These are phyloP conservation scores for Starmerella potacharoeniae DNA, from an alignment of 805 yeast species.

Conservation along the genomic window DNA sequence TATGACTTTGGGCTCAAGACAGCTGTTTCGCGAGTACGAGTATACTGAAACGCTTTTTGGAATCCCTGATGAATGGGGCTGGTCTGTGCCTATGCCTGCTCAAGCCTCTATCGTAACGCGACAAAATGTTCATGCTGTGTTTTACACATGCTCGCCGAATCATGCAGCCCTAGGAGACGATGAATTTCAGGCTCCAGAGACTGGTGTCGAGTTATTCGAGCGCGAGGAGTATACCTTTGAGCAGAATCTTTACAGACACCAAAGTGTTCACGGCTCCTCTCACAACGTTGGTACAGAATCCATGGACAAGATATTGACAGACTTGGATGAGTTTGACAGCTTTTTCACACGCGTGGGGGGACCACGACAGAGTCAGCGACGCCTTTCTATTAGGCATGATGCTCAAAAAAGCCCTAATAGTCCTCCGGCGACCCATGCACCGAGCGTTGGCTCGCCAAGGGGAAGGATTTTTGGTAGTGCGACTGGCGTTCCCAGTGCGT, in stretches of 20 bases:
- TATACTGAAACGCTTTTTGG: conserved; percentile 86
- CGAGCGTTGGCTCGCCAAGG: background rate
- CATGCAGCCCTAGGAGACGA: conserved; percentile 1
- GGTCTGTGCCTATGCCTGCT: conserved; percentile 96
- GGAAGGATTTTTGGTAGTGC: background rate
- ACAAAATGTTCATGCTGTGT: conserved; percentile 91
- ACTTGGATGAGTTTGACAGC: conserved; percentile 23
- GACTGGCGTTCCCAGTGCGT: background rate
- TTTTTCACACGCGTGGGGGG: conserved; percentile 22
- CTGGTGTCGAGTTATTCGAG: conserved; percentile 12
- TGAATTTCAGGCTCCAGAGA: background rate
- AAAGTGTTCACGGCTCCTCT: conserved; percentile 4
- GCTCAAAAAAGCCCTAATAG: background rate
- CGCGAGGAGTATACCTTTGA: conserved; percentile 21
- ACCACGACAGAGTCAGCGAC: conserved; percentile 7
- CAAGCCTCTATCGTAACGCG: conserved; percentile 79
- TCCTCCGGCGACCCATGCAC: background rate
- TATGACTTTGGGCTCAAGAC: conserved; percentile 77
- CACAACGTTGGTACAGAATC: conserved; percentile 15
- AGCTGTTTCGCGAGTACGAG: conserved; percentile 69
- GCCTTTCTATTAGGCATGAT: background rate
- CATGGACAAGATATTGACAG: conserved; percentile 25
- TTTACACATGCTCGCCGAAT: conserved; percentile 58
- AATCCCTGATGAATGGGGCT: conserved; percentile 87
- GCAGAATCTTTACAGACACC: conserved; percentile 3